Evolutionary conservation across 805 yeast genomes (phyloP).

Genomic region (Candida loeiensis): DNA sequence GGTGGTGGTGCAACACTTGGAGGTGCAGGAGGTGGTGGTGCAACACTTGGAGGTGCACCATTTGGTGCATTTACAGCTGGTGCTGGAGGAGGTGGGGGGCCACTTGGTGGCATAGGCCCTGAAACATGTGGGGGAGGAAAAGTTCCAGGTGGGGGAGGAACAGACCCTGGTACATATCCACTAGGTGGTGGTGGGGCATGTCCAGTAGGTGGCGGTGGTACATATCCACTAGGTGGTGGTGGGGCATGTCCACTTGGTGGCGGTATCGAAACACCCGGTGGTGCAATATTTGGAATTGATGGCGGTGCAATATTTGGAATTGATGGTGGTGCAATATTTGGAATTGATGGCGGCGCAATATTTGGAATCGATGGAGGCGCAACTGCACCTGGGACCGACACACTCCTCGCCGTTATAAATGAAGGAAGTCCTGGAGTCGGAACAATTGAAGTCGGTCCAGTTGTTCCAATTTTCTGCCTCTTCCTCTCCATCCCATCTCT

Average conservation of each 20-base stretch:
- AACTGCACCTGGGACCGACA: constrained; percentile 1
- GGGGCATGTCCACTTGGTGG: constrained; percentile 2
- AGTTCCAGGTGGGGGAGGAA: constrained; percentile 17
- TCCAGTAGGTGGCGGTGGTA: constrained; percentile 2
- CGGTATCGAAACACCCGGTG: background rate
- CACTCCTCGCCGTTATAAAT: constrained; percentile 2
- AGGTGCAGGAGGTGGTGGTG: constrained; percentile 18
- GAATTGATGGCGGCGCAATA: constrained; percentile 8
- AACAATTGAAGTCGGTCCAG: background rate
- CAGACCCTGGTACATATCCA: background rate
- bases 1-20: constrained; percentile 11
- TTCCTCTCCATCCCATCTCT: constrained; percentile 7
- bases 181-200: constrained; percentile 10
- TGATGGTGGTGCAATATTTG: background rate
- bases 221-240: no score
- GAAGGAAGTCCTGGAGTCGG: background rate
- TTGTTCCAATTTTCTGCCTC: constrained; percentile 10
- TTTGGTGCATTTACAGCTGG: constrained; percentile 16
- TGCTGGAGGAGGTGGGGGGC: constrained; percentile 10
- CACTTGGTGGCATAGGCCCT: constrained; percentile 11
- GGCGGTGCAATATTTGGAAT: constrained; percentile 6
- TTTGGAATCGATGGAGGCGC: constrained; percentile 11
- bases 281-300: background rate
- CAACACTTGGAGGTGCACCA: constrained; percentile 14
- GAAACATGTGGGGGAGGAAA: constrained; percentile 19